Evolutionary conservation across 768 basidiomycete species (phyloP).

Genomic region (Lactifluus volemus): DNA sequence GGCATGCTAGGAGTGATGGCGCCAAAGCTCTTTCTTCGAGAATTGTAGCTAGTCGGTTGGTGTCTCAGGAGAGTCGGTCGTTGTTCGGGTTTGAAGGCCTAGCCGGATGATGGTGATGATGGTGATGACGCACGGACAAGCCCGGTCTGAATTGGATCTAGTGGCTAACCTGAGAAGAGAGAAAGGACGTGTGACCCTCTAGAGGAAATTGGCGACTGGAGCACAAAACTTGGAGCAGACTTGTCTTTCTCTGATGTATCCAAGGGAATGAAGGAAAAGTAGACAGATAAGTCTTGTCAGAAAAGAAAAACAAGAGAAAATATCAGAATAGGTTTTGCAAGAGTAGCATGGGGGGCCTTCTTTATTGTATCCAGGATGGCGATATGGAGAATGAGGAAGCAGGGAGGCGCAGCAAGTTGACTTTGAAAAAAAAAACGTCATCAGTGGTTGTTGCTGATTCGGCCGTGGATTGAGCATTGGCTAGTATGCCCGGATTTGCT

Average conservation of each 20-base stretch:
- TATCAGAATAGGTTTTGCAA: constrained; percentile 31
- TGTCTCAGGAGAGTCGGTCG: constrained; percentile 25
- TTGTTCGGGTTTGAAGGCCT: constrained; percentile 21
- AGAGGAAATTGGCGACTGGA: constrained; percentile 27
- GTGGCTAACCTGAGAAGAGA: constrained; percentile 5
- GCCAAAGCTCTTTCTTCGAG: constrained; percentile 52
- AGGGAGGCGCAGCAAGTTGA: too few relatives aligned
- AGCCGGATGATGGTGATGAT: background rate
- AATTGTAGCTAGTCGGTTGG: constrained; percentile 59
- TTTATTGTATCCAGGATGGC: constrained; percentile 38
- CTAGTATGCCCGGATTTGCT: constrained; percentile 41
- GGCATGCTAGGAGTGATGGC: constrained; percentile 29
- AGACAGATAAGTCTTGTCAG: constrained; percentile 53
- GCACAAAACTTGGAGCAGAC: constrained; percentile 19
- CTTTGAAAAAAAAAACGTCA: constrained; percentile 28
- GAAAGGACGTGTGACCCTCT: constrained; percentile 21
- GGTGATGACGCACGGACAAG: constrained; percentile 3
- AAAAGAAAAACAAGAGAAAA: constrained; percentile 36
- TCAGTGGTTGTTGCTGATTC: constrained; percentile 30
- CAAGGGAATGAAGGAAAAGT: constrained; percentile 40
- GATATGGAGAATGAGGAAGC: too few relatives aligned
- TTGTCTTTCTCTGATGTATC: constrained; percentile 28
- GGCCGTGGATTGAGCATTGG: constrained; percentile 27
- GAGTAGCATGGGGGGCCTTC: constrained; percentile 22
- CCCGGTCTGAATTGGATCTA: background rate